phyloP scores from a whole-genome alignment of 352 stramenopile species.

The Aphanomyces stellatus region DNA sequence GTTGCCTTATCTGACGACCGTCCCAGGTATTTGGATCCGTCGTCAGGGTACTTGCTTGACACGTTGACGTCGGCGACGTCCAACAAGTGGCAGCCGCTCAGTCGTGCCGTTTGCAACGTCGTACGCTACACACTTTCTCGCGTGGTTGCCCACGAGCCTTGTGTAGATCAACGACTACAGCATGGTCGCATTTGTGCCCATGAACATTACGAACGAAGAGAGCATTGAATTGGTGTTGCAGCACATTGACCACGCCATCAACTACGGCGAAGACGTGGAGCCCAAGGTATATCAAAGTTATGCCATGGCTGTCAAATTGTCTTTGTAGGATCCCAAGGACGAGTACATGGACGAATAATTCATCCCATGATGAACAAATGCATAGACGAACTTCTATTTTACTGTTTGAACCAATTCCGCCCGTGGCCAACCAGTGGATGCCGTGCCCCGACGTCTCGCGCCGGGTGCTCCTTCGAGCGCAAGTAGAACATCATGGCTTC shows the following conservation, averaged over 20 bases:
- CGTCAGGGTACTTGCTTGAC: conserved; percentile 72
- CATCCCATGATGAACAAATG: not conserved
- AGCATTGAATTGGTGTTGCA: conserved; percentile 94
- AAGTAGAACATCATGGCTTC: conserved; percentile 11
- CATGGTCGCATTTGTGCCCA: conserved; percentile 96
- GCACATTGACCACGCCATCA: conserved; percentile 94
- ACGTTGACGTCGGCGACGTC: conserved; percentile 72
- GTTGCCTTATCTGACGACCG: too few species aligned
- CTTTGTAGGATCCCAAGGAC: conserved; percentile 56
- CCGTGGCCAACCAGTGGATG: conserved; percentile 8
- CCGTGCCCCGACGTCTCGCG: not conserved
- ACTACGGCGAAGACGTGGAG: conserved; percentile 96
- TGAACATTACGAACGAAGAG: conserved; percentile 96
- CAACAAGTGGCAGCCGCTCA: conserved; percentile 76
- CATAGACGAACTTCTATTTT: not conserved
- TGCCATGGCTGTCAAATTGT: not conserved
- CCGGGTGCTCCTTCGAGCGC: not conserved
- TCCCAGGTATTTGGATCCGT: conserved; percentile 82
- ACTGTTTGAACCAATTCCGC: conserved; percentile 13
- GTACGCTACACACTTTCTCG: conserved; percentile 29
- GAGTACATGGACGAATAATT: not conserved
- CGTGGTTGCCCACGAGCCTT: not conserved
- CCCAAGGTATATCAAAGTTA: conserved; percentile 26
- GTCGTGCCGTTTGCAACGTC: conserved; percentile 78
- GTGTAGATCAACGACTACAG: conserved; percentile 91